Percentiles rank a stretch among this genome's conserved stretches.
phyloP scores from a whole-genome alignment of 208 protist species.

The Acanthamoeba triangularis region DNA sequence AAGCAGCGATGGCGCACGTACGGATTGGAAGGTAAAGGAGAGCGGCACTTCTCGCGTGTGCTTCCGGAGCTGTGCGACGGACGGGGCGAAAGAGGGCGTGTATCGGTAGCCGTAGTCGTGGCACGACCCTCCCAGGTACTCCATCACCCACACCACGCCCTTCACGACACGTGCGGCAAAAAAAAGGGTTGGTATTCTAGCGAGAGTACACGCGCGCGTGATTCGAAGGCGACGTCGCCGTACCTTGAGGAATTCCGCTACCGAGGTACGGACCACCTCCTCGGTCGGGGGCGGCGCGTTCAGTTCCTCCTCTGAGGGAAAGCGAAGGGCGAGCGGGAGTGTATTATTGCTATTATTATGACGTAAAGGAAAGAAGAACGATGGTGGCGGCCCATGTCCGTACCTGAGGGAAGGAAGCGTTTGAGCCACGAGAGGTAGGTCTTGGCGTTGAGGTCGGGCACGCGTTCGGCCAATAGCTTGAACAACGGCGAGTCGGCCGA shows the following conservation, averaged over 20 bases:
- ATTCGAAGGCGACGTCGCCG: not conserved
- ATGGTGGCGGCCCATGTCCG: not conserved
- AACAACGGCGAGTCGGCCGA: not conserved
- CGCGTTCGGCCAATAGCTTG: not conserved
- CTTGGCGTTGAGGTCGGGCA: not conserved
- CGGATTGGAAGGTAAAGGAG: constrained; percentile 16
- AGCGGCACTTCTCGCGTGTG: not conserved
- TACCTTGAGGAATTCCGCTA: constrained; percentile 17
- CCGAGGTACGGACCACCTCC: not conserved
- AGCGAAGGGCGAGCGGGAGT: not conserved
- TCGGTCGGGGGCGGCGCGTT: not conserved
- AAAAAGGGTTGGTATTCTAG: not conserved
- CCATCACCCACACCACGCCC: constrained; percentile 69
- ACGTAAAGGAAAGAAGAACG: too few species aligned
- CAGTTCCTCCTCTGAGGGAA: not conserved
- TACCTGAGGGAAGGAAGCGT: constrained; percentile 6
- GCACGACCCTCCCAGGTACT: constrained; percentile 51
- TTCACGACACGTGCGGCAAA: not conserved
- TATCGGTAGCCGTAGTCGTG: constrained; percentile 71
- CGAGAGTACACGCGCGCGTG: not conserved
- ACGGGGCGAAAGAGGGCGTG: constrained; percentile 5
- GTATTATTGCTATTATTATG: too few species aligned
- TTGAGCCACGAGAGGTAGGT: not conserved
- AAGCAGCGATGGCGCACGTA: not conserved
- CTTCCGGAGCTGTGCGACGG: not conserved